Base-by-base conservation (phyloP, 2,329 filamentous ascomycete genomes). In the Coniella lustricola region DNA sequence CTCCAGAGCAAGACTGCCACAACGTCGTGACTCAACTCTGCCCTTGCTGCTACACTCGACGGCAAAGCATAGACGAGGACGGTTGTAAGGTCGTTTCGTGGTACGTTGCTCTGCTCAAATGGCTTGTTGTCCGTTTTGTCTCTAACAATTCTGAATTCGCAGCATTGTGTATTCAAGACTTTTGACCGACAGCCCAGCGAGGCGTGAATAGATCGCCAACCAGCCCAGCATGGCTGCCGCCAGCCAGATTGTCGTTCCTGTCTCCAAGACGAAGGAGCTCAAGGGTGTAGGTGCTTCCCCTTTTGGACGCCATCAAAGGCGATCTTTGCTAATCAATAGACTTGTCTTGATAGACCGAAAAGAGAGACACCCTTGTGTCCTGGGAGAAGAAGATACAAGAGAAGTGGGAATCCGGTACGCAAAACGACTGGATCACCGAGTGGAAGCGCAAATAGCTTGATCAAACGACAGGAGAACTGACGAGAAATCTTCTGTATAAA, bases 351-450 rank as follows among this genome's bases (percentile, higher is more conserved):
- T 60, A 87, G 79, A 95, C 90, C 34, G 88, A 94, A 61, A 95
- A 95, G 71, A 77, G 90, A 65, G 89, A 95, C 62, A 79, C 83
- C 44, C 74, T 95, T 57, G 84, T 93, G 59, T 81, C 81, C 29
- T 79, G 85, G 60, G 91, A 97, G 73, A 94, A 93, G 72, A 90
- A 90, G 64, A 96, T 95, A 70, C 91, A 97, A 71, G 73, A 83
- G 63, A 75, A 84, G 78, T 95, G 89, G 89, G 79, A 84, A 61
- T 75, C 87, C 51, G 40, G 40, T 42, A 42, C n/a, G 22, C 22
- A 25, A n/a, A 31, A n/a, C 14, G 21, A 12, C n/a, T 20, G 21
- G 9, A 17, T 10, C 7, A 18, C n/a, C n/a, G n/a, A n/a, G n/a
- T n/a, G n/a, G n/a, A n/a, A n/a, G n/a, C n/a, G n/a, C n/a, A n/a